These are phyloP conservation scores for Vigna trinervia DNA, from an alignment of 306 rosid species.

Conservation along the genomic window DNA sequence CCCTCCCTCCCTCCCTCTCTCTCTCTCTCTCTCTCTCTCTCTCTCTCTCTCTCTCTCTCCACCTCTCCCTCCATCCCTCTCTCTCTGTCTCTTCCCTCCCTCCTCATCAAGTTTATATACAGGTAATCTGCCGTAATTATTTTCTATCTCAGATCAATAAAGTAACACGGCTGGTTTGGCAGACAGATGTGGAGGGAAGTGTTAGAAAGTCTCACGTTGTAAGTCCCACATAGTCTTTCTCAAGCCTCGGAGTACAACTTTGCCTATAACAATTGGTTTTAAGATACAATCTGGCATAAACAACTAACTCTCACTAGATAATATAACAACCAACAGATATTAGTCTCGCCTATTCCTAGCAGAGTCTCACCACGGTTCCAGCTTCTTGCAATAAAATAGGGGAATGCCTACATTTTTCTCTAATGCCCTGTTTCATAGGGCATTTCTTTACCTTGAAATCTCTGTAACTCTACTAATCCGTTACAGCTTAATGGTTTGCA, in stretches of 20 bases:
- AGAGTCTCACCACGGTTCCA: too few species aligned
- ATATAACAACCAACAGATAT: too few species aligned
- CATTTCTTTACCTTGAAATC: not conserved
- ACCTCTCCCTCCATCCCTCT: not conserved
- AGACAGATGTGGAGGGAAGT: too few species aligned
- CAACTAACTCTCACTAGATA: too few species aligned
- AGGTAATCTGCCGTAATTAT: not conserved
- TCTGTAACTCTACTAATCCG: not conserved
- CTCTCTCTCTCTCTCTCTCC: too few species aligned
- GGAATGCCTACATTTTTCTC: constrained; percentile 3
- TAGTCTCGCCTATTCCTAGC: too few species aligned
- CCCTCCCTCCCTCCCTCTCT: not conserved
- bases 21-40: not conserved
- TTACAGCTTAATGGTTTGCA: too few species aligned
- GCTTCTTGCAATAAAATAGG: not conserved
- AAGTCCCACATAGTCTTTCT: too few species aligned
- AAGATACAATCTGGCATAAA: too few species aligned
- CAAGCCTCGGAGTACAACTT: too few species aligned
- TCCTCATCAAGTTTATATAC: not conserved
- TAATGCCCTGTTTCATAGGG: not conserved
- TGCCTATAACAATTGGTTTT: too few species aligned
- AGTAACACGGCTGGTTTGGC: not conserved
- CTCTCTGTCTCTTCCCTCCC: not conserved
- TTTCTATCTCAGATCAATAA: not conserved
- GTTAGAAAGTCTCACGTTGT: too few species aligned